Base-by-base conservation (phyloP, 164 flowering plant species). In the Euptelea pleiosperma region DNA sequence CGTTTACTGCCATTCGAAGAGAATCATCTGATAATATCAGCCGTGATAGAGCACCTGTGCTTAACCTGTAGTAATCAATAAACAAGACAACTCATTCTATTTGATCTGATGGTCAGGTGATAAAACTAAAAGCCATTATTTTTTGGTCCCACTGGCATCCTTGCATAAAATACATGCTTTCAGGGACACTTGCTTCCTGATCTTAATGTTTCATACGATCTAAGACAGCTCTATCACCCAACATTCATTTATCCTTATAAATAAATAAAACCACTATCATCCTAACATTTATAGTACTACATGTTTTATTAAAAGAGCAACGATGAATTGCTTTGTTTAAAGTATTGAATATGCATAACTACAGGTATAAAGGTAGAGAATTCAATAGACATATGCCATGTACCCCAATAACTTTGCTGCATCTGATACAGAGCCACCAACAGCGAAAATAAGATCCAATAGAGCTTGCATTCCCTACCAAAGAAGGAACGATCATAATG, bases 401-500 rank as follows among this genome's bases (percentile, higher is more conserved):
- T 78, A 89, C 98, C 95, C 98, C 70, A 91, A 72, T 15, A 66
- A 62, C 72, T 83, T 85, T 21, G 95, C 90, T 54, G 98, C 80
- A 30, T 86, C 90, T 29, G 92, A 66, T 12, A 91, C 73, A 52
- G 95, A 91, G 22, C 95, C 98, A 21, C 74, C 82, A 54, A 81
- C 82, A 8, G 93, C 92, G 68, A 60, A 73, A 31, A 91, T 76
- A 5, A 91, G 70, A 71, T 91, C 98, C 72, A 91, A 66, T 40
- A 91, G 70, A 58, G 96, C 93, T 77, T 76, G 87, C 98, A 91
- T 82, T 71, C 98, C 98, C 98, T 83, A 67, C 16, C 28, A 11
- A 50, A 37, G 47, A 49, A 52, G n/a, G 33, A 52, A 47, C 10
- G 2, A 51, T 53, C 14, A 21, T 58, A 43, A 44, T 5, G 15